Conservation (phyloP, 1,284 basidiomycete genomes). For the Leucoagaricus sp. region DNA sequence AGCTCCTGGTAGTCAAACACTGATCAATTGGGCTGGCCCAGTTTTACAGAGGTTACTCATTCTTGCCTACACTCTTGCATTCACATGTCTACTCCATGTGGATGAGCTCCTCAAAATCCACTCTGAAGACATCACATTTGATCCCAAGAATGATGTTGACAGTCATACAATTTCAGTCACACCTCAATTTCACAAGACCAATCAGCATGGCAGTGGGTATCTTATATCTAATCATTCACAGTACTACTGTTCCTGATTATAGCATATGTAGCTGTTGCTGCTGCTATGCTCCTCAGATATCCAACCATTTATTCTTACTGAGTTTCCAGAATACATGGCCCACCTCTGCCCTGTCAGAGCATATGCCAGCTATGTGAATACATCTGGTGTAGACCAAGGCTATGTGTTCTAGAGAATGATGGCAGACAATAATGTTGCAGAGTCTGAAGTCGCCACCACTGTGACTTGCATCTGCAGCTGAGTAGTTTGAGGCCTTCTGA, state of each 20-base stretch:
- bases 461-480: too few relatives aligned
- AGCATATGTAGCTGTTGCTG: not conserved
- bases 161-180: not conserved
- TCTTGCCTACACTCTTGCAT: constrained; percentile 29
- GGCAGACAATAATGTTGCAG: not conserved
- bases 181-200: not conserved
- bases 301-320: too few relatives aligned
- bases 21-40: constrained; percentile 28
- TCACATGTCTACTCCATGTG: constrained; percentile 33
- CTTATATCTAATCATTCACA: not conserved
- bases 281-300: too few relatives aligned
- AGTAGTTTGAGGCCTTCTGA: too few relatives aligned
- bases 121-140: constrained; percentile 24
- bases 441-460: too few relatives aligned
- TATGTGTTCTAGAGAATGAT: not conserved
- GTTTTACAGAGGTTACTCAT: constrained; percentile 23
- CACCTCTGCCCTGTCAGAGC: not conserved
- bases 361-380: not conserved
- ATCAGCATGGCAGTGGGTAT: not conserved
- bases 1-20: not conserved
- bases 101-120: constrained; percentile 37
- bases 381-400: not conserved
- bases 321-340: not conserved
- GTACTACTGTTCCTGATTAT: not conserved
- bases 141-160: not conserved